Conservation (phyloP, 2,329 filamentous ascomycete species). For the Ascochyta fabae region DNA sequence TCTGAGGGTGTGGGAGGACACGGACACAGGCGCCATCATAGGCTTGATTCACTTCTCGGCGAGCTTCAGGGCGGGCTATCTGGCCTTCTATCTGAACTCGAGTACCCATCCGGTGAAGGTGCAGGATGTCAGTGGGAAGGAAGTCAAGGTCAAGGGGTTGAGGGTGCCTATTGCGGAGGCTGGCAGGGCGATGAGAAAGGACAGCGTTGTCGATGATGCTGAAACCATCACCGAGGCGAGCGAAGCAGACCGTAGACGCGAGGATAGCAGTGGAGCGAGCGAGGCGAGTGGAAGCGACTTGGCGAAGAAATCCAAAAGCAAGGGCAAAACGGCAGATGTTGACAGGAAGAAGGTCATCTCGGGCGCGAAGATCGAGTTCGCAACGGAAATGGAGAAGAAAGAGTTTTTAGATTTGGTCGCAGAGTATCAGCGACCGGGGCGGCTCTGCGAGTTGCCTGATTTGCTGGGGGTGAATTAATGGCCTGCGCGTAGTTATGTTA, state of each 20-base stretch:
- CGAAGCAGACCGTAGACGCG: slow-evolving; percentile 6
- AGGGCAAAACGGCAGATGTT: slow-evolving; percentile 20
- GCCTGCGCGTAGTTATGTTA: too few relatives aligned
- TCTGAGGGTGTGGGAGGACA: slow-evolving; percentile 56
- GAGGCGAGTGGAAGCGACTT: not conserved
- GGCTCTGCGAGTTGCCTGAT: slow-evolving; percentile 49
- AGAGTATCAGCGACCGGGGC: slow-evolving; percentile 43
- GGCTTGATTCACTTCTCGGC: slow-evolving; percentile 54
- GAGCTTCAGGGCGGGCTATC: slow-evolving; percentile 52
- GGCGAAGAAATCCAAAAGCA: slow-evolving; percentile 9
- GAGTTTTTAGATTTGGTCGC: slow-evolving; percentile 49
- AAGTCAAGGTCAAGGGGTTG: slow-evolving; percentile 53
- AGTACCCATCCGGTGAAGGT: slow-evolving; percentile 46
- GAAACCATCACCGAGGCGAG: not conserved
- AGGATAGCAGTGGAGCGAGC: not conserved
- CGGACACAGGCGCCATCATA: slow-evolving; percentile 51
- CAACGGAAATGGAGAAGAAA: slow-evolving; percentile 50
- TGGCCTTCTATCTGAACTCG: slow-evolving; percentile 55
- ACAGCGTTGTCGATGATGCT: slow-evolving; percentile 23
- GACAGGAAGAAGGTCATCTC: slow-evolving; percentile 50
- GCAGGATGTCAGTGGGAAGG: slow-evolving; percentile 49
- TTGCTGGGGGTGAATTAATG: slow-evolving; percentile 38
- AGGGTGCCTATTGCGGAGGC: slow-evolving; percentile 42
- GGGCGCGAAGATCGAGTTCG: slow-evolving; percentile 54
- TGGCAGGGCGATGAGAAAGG: slow-evolving; percentile 25